Base-by-base conservation (phyloP, 2,329 filamentous ascomycete genomes). In the Xylaria sp. region DNA sequence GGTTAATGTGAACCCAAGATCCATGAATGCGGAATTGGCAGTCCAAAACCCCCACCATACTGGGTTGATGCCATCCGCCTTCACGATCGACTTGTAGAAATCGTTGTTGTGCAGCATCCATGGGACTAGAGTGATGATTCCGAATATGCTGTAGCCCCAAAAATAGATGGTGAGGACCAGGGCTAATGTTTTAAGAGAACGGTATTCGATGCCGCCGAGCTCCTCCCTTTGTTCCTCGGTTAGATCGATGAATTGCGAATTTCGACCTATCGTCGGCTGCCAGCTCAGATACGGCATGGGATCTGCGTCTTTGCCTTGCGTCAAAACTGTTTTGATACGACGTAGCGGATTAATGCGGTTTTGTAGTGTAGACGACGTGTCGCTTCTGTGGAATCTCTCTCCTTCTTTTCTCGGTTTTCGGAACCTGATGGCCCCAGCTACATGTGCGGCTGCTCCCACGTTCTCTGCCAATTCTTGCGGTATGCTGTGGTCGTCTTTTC, bases 1-100 rank as follows among this genome's bases (percentile, higher is more conserved):
- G 0, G 94, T 98, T 71, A 99, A 83, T 1, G 94, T 95, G 74
- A 94, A 95, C 12, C 96, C 96, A n/a, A 98, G 82, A 81, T 99
- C 95, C 80, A 95, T 97, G 80, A 99, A 97, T 63, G 94, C 87
- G 46, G 94, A 96, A 57, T 89, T 93, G 15, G 94, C 83, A 0
- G 93, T 97, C 81, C 95, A 99, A 73, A 99, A 89, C 0, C 89
- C 94, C 92, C 96, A 99, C 96, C 96, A 99, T 0, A 88, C 86
- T 46, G 88, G 88, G 65, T 85, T 90, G 72, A 92, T 82, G 9
- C 89, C 89, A 59, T 83, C 84, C 0, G 77, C 79, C 1, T 86
- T 83, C n/a, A 97, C 87, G 18, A 95, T 77, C 0, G 82, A 72
- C 5, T 88, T 89, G 78, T 93, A 97, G 2, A 80, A 82, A 0